Evolutionary conservation across 2,329 filamentous ascomycete genomes (phyloP).

Genomic region (Verticillium longisporum): DNA sequence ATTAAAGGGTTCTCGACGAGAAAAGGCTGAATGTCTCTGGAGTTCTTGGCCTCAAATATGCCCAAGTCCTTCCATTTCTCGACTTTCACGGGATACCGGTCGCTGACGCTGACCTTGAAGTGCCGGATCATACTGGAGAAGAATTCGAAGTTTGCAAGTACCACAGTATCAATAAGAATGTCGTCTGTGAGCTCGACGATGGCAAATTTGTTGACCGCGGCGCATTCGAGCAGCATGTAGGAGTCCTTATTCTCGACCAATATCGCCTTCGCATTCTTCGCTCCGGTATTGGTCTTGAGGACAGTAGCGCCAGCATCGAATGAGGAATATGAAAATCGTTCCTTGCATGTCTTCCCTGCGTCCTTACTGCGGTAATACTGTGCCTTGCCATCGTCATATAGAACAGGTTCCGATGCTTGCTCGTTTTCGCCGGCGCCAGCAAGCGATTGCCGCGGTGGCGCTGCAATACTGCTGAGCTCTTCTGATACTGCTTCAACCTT

Average conservation of each 20-base stretch:
- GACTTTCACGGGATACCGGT: slow-evolving; percentile 85
- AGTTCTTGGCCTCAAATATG: slow-evolving; percentile 85
- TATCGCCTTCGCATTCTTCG: slow-evolving; percentile 82
- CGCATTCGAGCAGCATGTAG: slow-evolving; percentile 94
- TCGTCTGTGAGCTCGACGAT: slow-evolving; percentile 90
- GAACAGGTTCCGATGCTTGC: slow-evolving; percentile 29
- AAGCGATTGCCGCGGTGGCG: slow-evolving; percentile 5
- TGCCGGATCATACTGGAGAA: slow-evolving; percentile 95
- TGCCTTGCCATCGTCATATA: slow-evolving; percentile 41
- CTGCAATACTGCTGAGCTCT: slow-evolving; percentile 22
- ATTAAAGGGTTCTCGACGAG: slow-evolving; percentile 90
- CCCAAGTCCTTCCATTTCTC: slow-evolving; percentile 90
- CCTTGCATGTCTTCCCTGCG: slow-evolving; percentile 95
- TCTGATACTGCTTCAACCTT: slow-evolving; percentile 45
- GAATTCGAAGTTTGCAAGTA: slow-evolving; percentile 98
- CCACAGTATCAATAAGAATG: slow-evolving; percentile 83
- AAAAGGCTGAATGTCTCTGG: slow-evolving; percentile 89
- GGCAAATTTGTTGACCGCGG: slow-evolving; percentile 80
- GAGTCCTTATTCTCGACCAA: slow-evolving; percentile 96
- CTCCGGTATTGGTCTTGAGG: slow-evolving; percentile 79
- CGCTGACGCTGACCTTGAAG: slow-evolving; percentile 87
- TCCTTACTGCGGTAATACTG: slow-evolving; percentile 71
- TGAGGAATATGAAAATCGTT: slow-evolving; percentile 93
- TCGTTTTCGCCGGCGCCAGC: slow-evolving; percentile 15
- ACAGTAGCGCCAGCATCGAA: slow-evolving; percentile 95